Percentiles rank a stretch among this genome's conserved stretches.
These are phyloP conservation scores for Aspergillus haitiensis DNA, from an alignment of 495 filamentous ascomycete genomes.

Conservation along the genomic window DNA sequence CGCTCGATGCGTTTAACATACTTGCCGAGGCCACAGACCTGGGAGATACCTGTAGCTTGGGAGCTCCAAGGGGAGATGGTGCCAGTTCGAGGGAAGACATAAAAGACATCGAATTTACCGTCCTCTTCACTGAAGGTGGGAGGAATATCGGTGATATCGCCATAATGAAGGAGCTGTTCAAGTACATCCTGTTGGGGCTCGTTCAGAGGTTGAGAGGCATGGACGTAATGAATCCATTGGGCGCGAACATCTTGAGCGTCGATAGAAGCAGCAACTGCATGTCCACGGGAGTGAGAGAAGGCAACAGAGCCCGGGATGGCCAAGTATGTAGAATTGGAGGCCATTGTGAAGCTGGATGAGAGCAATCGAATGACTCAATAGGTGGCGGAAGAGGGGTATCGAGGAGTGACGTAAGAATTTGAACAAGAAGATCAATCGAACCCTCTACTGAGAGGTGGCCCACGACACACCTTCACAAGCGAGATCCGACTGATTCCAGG, in stretches of 20 bases:
- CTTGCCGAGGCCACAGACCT: constrained; percentile 80
- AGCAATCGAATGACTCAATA: constrained; percentile 16
- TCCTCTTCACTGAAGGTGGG: constrained; percentile 45
- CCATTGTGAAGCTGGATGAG: constrained; percentile 32
- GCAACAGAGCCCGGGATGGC: constrained; percentile 55
- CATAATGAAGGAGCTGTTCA: constrained; percentile 63
- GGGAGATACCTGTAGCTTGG: constrained; percentile 88
- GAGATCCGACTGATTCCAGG: constrained; percentile 20
- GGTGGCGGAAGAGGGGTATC: constrained; percentile 8
- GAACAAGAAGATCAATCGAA: constrained; percentile 6
- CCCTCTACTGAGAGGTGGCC: constrained; percentile 17
- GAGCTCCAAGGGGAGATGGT: constrained; percentile 98
- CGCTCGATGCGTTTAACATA: constrained; percentile 83
- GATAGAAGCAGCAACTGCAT: constrained; percentile 50
- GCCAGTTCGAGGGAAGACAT: constrained; percentile 72
- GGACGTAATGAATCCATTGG: constrained; percentile 67
- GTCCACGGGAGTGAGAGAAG: constrained; percentile 54
- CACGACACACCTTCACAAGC: constrained; percentile 25
- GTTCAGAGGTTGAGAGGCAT: constrained; percentile 41
- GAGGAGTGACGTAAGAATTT: background rate
- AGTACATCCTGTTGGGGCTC: constrained; percentile 49
- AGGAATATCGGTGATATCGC: constrained; percentile 52
- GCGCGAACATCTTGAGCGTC: constrained; percentile 58
- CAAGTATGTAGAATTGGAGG: constrained; percentile 41
- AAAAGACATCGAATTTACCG: constrained; percentile 55